Percentiles rank a stretch among this genome's conserved stretches.
These are phyloP conservation scores for Basipetospora chlamydospora DNA, from an alignment of 2,329 filamentous ascomycete species.

Conservation along the genomic window DNA sequence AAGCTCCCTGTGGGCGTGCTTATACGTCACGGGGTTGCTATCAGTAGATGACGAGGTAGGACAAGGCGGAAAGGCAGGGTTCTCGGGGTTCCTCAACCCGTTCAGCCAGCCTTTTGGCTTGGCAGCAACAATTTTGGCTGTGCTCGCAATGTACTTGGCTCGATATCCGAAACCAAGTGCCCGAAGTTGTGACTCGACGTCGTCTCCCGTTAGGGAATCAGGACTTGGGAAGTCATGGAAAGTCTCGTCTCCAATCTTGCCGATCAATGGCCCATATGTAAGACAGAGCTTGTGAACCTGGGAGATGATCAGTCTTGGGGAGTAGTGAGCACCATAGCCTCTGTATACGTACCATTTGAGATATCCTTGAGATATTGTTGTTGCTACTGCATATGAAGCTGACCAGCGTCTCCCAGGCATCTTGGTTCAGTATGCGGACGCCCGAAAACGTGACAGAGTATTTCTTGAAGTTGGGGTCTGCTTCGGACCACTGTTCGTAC, in stretches of 20 bases:
- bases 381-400: constrained; percentile 98
- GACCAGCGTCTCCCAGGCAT: constrained; percentile 88
- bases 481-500: constrained; percentile 75
- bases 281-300: constrained; percentile 74
- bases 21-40: constrained; percentile 51
- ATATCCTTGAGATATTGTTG: constrained; percentile 92
- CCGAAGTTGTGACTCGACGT: constrained; percentile 69
- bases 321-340: background rate
- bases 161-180: constrained; percentile 86
- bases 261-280: constrained; percentile 70
- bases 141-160: constrained; percentile 82
- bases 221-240: constrained; percentile 84
- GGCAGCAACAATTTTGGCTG: constrained; percentile 60
- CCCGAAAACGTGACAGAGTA: constrained; percentile 80
- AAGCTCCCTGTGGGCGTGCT: constrained; percentile 64
- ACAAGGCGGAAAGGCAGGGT: constrained; percentile 36
- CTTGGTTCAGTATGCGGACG: constrained; percentile 82
- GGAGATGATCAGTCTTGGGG: constrained; percentile 3
- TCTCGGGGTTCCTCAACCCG: constrained; percentile 62
- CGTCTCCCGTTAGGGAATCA: constrained; percentile 51
- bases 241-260: constrained; percentile 49
- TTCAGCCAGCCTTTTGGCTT: constrained; percentile 64
- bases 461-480: constrained; percentile 77
- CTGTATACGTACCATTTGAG: constrained; percentile 58
- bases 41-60: constrained; percentile 18